These are phyloP conservation scores for Melastoma candidum DNA, from an alignment of 441 rosid species.

Conservation along the genomic window DNA sequence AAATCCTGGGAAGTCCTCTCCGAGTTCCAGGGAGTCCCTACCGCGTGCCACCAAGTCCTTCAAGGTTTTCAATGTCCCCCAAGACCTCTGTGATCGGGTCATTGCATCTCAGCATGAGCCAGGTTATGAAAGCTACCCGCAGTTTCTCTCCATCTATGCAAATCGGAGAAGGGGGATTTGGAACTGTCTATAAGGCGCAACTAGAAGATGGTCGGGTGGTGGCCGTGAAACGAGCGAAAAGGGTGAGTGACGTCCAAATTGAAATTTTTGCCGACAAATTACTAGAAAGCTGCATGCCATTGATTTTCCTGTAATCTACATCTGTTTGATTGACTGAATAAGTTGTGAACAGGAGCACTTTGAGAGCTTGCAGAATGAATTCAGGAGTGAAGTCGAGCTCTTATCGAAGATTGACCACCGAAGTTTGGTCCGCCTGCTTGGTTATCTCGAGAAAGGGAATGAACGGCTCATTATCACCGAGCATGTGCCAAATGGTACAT, in stretches of 20 bases:
- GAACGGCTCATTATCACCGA: slow-evolving; percentile 94
- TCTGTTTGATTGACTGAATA: too few relatives aligned
- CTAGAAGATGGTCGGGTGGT: slow-evolving; percentile 66
- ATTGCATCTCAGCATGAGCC: slow-evolving; percentile 44
- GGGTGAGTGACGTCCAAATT: slow-evolving; percentile 31
- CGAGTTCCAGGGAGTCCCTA: slow-evolving; percentile 76
- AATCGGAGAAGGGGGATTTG: slow-evolving; percentile 91
- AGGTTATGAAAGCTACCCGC: slow-evolving; percentile 55
- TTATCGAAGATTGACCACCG: slow-evolving; percentile 84
- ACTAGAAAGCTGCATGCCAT: too few relatives aligned
- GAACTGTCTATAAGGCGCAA: slow-evolving; percentile 66
- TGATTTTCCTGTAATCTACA: too few relatives aligned
- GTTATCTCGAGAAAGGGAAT: slow-evolving; percentile 70
- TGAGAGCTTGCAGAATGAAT: slow-evolving; percentile 57
- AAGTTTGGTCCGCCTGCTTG: slow-evolving; percentile 79
- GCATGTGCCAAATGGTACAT: slow-evolving; percentile 82
- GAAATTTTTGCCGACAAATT: background rate
- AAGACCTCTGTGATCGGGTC: slow-evolving; percentile 54
- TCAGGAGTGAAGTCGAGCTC: slow-evolving; percentile 90
- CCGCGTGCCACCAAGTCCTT: slow-evolving; percentile 10
- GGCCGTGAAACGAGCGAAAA: slow-evolving; percentile 95
- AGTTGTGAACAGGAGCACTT: slow-evolving; percentile 47
- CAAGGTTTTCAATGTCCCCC: slow-evolving; percentile 65
- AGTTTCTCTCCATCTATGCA: slow-evolving; percentile 50
- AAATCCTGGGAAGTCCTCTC: slow-evolving; percentile 59